A percentile compares a stretch with the other conserved stretches of the same genome.
phyloP scores from a whole-genome alignment of 306 rosid genomes.

The Sechiopsis laciniata region DNA sequence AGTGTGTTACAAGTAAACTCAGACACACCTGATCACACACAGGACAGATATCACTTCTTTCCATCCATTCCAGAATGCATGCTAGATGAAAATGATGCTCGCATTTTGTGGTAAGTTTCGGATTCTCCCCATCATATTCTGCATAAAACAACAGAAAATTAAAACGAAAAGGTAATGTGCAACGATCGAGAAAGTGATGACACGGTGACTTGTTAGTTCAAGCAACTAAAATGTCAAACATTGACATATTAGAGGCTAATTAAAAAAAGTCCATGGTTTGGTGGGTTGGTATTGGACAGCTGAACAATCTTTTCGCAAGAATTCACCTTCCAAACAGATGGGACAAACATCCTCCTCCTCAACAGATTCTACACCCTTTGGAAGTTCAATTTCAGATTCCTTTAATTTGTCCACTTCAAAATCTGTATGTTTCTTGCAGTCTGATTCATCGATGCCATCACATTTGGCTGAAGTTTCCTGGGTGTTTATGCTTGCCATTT shows the following conservation, averaged over 20 bases:
- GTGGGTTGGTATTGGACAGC: slow-evolving; percentile 18
- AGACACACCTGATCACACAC: slow-evolving; percentile 77
- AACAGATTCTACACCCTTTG: slow-evolving; percentile 44
- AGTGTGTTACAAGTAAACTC: slow-evolving; percentile 12
- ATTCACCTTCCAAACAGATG: slow-evolving; percentile 86
- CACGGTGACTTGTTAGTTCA: neutral
- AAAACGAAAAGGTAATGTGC: neutral
- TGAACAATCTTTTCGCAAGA: slow-evolving; percentile 31
- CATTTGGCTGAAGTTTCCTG: slow-evolving; percentile 41
- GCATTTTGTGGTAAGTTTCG: slow-evolving; percentile 62
- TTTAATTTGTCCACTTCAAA: slow-evolving; percentile 37
- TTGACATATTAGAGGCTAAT: neutral
- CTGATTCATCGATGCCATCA: slow-evolving; percentile 54
- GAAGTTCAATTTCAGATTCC: slow-evolving; percentile 60
- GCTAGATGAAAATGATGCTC: slow-evolving; percentile 95
- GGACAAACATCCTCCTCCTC: slow-evolving; percentile 91
- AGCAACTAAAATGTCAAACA: slow-evolving; percentile 11
- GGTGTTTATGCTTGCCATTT: slow-evolving; percentile 35
- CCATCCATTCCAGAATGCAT: slow-evolving; percentile 97
- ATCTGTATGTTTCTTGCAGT: slow-evolving; percentile 43
- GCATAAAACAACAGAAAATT: slow-evolving; percentile 21
- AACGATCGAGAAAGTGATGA: neutral
- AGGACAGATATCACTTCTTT: slow-evolving; percentile 87
- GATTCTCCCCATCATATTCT: slow-evolving; percentile 81
- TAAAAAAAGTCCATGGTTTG: neutral